Percentiles rank a stretch among this genome's conserved stretches.
Conservation (phyloP, 768 basidiomycete species). For the Boletus reticuloceps region DNA sequence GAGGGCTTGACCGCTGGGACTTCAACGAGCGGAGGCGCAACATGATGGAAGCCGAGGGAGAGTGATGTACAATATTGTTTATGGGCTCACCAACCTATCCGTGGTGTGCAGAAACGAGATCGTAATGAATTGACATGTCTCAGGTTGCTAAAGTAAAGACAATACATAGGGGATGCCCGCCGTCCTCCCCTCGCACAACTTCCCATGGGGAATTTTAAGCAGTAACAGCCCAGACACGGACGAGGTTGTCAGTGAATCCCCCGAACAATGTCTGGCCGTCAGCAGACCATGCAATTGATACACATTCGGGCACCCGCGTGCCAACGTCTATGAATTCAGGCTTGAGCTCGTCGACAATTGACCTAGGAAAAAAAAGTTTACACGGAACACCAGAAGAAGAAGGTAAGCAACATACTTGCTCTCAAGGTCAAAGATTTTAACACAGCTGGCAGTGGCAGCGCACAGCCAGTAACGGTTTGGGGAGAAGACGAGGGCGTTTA, state of each 20-base stretch:
- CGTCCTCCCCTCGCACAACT: conserved; percentile 15
- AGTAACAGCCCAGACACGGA: conserved; percentile 89
- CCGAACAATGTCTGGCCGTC: conserved; percentile 97
- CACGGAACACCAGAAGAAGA: background rate
- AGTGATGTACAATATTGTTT: background rate
- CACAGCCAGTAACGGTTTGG: conserved; percentile 99
- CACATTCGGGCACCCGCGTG: conserved; percentile 83
- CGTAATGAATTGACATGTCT: conserved; percentile 20
- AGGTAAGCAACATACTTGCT: conserved; percentile 72
- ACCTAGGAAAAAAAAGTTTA: conserved; percentile 43
- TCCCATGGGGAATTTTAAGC: conserved; percentile 34
- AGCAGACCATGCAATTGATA: conserved; percentile 97
- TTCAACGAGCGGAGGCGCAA: conserved; percentile 61
- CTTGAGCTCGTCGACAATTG: conserved; percentile 98
- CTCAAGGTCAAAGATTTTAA: conserved; percentile 99
- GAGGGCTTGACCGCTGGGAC: conserved; percentile 75
- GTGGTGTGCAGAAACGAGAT: conserved; percentile 7
- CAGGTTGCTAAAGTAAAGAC: conserved; percentile 24
- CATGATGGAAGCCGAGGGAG: conserved; percentile 48
- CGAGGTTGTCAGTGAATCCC: conserved; percentile 93
- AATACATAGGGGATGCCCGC: conserved; percentile 18
- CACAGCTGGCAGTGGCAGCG: conserved; percentile 93
- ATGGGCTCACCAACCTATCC: background rate
- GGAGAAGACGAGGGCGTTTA: conserved; percentile 99
- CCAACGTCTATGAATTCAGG: conserved; percentile 84